Base-by-base conservation (phyloP, 768 basidiomycete species). In the Auriscalpium orientale region DNA sequence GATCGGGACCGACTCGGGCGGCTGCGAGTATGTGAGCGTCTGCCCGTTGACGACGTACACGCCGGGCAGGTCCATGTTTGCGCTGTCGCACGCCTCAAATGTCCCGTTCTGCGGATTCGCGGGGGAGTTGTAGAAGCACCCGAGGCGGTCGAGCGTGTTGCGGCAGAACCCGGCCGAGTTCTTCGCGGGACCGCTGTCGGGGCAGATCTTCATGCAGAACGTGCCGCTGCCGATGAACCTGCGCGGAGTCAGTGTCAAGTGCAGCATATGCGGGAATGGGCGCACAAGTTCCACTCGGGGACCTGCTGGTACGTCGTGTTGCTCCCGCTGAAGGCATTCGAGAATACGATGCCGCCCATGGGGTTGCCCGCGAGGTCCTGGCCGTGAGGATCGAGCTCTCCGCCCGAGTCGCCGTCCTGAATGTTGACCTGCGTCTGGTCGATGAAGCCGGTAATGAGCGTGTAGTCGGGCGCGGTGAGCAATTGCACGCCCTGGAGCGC, bases 301-400 rank as follows among this genome's bases (percentile, higher is more conserved):
- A 84, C 76, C 64, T 91, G 89, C 10, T 68, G 63, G 65, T 71
- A 76, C 0, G 72, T 70, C 56, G 66, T 67, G 60, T 75, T 77
- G 59, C 66, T 70, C 58, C 57, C 58, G 18, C 81, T 78, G 63
- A 76, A 84, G 12, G 71, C 77, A 57, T 72, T 83, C 0, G 87
- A 81, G 73, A 78, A 91, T 45, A 89, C 56, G 33, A 90, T 67
- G 49, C 81, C 86, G 59, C 89, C 89, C 22, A 89, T 73, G 4
- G 87, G 87, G 72, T 91, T 93, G n/a, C 90, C 91, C 51, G 79
- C 80, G 55, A 70, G 62, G 66, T 89, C 87, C 58, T 86, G 85
- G 56, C 88, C 87, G 59, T 85, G 83, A 15, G 86, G 81, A 67
- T 90, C 85, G 51, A 89, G 76, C 69, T 91, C 89, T 56, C 89